Evolutionary conservation across 2,329 filamentous ascomycete species (phyloP).

Genomic region (Diaporthe sp.): DNA sequence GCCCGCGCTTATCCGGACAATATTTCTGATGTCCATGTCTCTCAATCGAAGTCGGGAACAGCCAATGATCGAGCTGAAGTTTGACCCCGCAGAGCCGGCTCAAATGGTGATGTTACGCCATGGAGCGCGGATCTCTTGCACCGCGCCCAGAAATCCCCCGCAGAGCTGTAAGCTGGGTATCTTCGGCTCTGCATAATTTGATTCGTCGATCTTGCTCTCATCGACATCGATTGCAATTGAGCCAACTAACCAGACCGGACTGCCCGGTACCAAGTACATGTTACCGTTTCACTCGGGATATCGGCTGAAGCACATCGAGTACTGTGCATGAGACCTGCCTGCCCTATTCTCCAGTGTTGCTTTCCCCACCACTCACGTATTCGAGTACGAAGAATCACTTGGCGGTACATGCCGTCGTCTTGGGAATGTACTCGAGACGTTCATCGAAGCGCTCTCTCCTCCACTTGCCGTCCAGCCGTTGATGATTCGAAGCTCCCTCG

Average conservation of each 20-base stretch:
- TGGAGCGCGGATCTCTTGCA: conserved; percentile 13
- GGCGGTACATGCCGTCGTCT: not conserved
- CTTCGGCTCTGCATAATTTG: conserved; percentile 19
- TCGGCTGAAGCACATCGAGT: not conserved
- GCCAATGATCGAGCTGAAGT: conserved; percentile 25
- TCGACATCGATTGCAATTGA: not conserved
- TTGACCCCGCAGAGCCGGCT: conserved; percentile 28
- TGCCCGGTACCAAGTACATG: not conserved
- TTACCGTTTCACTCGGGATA: not conserved
- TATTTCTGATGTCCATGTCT: not conserved
- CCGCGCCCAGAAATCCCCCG: conserved; percentile 12
- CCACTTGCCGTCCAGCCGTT: not conserved
- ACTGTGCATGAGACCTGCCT: not conserved
- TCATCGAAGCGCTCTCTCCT: not conserved
- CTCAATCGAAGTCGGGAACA: not conserved
- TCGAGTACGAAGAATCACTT: not conserved
- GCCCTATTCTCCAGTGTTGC: not conserved
- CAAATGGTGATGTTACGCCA: conserved; percentile 18
- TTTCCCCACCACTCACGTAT: not conserved
- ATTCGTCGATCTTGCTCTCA: conserved; percentile 26
- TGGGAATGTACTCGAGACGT: not conserved
- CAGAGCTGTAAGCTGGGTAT: not conserved
- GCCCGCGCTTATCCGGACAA: not conserved
- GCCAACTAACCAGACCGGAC: not conserved
- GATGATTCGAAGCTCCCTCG: not conserved